Percentiles rank a stretch among this genome's conserved stretches.
phyloP scores from a whole-genome alignment of 1,139 yeast genomes.

The Scheffersomyces titani region DNA sequence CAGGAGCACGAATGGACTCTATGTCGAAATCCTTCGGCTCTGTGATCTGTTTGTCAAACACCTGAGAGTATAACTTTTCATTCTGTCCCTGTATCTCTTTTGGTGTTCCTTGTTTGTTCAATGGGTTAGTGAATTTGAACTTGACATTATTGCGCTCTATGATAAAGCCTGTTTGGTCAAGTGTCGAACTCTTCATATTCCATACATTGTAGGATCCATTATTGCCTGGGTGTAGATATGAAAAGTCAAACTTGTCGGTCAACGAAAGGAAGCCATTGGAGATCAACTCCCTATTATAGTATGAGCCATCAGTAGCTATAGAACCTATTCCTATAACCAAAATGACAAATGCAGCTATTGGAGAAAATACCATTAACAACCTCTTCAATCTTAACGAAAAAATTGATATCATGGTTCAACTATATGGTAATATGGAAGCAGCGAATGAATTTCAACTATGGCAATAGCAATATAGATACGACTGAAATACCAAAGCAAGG shows the following conservation, averaged over 20 bases:
- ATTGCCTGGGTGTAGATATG: constrained; percentile 5
- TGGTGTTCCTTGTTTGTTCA: constrained; percentile 25
- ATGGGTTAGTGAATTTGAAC: constrained; percentile 34
- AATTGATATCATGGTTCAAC: constrained; percentile 15
- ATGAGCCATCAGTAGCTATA: constrained; percentile 1
- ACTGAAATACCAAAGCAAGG: not conserved
- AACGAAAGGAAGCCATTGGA: constrained; percentile 9
- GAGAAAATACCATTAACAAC: constrained; percentile 5
- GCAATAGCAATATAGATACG: not conserved
- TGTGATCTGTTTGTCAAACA: constrained; percentile 32
- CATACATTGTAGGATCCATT: constrained; percentile 1
- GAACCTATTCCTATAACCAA: constrained; percentile 7
- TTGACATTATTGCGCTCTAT: constrained; percentile 28
- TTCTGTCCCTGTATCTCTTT: constrained; percentile 36
- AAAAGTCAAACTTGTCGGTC: constrained; percentile 12
- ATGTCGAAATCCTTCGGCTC: constrained; percentile 54
- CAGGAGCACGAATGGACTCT: constrained; percentile 38
- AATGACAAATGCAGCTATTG: constrained; percentile 11
- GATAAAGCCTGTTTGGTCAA: constrained; percentile 9
- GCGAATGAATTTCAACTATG: too few species aligned
- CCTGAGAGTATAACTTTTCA: constrained; percentile 28
- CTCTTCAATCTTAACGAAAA: constrained; percentile 15
- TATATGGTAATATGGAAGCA: not conserved
- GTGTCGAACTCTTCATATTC: constrained; percentile 1
- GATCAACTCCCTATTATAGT: constrained; percentile 1